Evolutionary conservation across 2,329 filamentous ascomycete species (phyloP), one percentile per base, ranked within the genome.

Genomic region (Neofusicoccum laricinum): DNA sequence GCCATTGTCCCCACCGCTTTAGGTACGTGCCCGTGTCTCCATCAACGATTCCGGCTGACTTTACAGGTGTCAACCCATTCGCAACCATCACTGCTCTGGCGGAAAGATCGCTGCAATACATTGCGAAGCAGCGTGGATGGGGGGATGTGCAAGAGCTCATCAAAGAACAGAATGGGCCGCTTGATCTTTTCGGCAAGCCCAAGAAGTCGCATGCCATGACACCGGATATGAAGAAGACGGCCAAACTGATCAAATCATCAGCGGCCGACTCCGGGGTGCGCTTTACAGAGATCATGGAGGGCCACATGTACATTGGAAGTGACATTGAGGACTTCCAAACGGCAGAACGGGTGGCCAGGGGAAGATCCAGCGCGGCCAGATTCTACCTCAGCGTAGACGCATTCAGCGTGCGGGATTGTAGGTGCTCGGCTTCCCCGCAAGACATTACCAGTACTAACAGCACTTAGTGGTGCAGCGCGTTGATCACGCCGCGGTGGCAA

Each of bases 51-150:
- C 43, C 14, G 14, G 34, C 59, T 67, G 48, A 57, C 45, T 21
- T 19, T 40, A 11, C 17, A 71, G 66, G 70, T 2, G 86, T 87
- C 2, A 91, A 91, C 69, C 88, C 88, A 0, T 83, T 89, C 61
- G 88, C 88, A 1, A 90, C 88, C 1, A 90, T 90, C 67, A 84
- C 87, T 0, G 88, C 88, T 2, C 80, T 91, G 25, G 87, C 88
- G 0, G 88, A 90, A 74, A 80, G 88, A 14, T 84, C 85, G 0
- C 81, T 89, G 7, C 83, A 85, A 61, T 71, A 80, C 6, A 83
- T 84, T 59, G 79, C 82, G 2, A 67, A 75, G 62, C 74, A 76
- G 12, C 69, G 78, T 8, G 68, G 70, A 0, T 73, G 75, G 2
- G 75, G 36, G 8, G 36, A 38, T 8, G 36, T 30, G 6, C 25